A percentile compares a stretch with the other conserved stretches of the same genome.
Evolutionary conservation across 805 yeast genomes (phyloP).

Genomic region (Kuraishia piskuri): DNA sequence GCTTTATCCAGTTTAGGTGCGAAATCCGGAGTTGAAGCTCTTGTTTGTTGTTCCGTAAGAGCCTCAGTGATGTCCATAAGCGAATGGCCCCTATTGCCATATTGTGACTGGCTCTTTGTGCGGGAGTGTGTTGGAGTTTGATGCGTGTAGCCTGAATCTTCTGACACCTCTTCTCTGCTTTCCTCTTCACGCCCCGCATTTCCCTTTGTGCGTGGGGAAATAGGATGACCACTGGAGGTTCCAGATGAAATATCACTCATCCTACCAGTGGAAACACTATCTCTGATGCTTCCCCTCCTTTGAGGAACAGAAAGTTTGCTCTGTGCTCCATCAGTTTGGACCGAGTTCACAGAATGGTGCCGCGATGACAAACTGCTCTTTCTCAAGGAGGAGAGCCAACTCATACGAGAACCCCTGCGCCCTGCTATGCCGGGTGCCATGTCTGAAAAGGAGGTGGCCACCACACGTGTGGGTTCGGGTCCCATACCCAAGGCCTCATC

Average conservation of each 20-base stretch:
- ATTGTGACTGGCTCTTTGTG: neutral
- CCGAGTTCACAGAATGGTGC: neutral
- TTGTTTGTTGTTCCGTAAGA: neutral
- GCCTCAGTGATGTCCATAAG: neutral
- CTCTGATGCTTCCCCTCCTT: neutral
- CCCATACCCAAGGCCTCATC: conserved; percentile 2
- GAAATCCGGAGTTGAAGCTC: neutral
- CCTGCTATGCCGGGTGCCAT: neutral
- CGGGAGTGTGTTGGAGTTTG: neutral
- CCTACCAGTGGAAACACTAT: neutral
- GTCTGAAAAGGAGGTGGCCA: neutral
- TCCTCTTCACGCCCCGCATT: neutral
- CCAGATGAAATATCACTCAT: neutral
- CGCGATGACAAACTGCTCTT: neutral
- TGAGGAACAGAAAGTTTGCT: neutral
- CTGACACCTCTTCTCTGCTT: neutral
- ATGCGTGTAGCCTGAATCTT: neutral
- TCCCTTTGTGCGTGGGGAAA: neutral
- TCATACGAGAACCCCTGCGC: neutral
- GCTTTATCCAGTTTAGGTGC: neutral
- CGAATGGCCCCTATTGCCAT: neutral
- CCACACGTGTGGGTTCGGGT: neutral
- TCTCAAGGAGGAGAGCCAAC: neutral
- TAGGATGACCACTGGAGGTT: neutral
- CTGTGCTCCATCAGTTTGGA: neutral